phyloP scores from a whole-genome alignment of 768 basidiomycete genomes.

The Boletales sp. region DNA sequence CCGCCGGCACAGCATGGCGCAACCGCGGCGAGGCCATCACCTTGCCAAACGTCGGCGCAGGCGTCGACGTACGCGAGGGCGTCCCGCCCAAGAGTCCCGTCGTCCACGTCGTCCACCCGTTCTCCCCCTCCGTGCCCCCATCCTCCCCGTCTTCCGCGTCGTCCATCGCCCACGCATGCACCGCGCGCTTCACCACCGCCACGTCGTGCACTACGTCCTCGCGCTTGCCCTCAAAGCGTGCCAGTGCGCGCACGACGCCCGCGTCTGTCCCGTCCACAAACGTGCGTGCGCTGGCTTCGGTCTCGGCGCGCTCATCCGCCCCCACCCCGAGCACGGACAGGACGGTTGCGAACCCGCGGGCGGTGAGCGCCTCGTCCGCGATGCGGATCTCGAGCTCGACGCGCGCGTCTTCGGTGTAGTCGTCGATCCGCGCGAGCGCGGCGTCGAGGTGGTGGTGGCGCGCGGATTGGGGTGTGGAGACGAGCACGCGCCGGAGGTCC shows the following conservation, averaged over 20 bases:
- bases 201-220: conserved; percentile 77
- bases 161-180: conserved; percentile 40
- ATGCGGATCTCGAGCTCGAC: conserved; percentile 81
- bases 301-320: conserved; percentile 28
- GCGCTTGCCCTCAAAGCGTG: conserved; percentile 54
- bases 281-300: conserved; percentile 47
- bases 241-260: conserved; percentile 35
- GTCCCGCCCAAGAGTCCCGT: conserved; percentile 46
- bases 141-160: neutral
- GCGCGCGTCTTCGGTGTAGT: conserved; percentile 74
- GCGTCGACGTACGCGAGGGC: conserved; percentile 36
- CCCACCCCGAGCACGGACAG: conserved; percentile 53
- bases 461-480: conserved; percentile 3
- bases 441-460: conserved; percentile 36
- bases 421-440: conserved; percentile 60
- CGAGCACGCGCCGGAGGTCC: conserved; percentile 40
- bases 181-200: conserved; percentile 56
- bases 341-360: conserved; percentile 66
- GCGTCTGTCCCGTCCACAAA: conserved; percentile 28
- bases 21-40: conserved; percentile 65
- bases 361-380: conserved; percentile 65
- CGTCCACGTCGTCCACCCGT: conserved; percentile 48
- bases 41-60: conserved; percentile 62
- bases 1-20: conserved; percentile 40
- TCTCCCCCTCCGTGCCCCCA: conserved; percentile 11